Conservation (phyloP, 176 grass and related monocot genomes). For the maize (Zea mays) region Zm-B73-REFERENCE-NAM-5.0 NC_050102.1:111337501-111338000, state of each 20-base stretch:
- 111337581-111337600: slow-evolving; percentile 3
- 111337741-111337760: slow-evolving; percentile 3
- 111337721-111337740: neutral
- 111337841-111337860: neutral
- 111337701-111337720: neutral
- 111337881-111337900: too few relatives aligned
- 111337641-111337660: neutral
- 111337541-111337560: neutral
- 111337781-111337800: slow-evolving; percentile 39
- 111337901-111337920: too few relatives aligned
- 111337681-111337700: neutral
- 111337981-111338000: too few relatives aligned
- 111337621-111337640: too few relatives aligned
- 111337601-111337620: neutral
- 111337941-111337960: too few relatives aligned
- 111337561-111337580: neutral
- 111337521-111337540: neutral
- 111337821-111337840: slow-evolving; percentile 29
- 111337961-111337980: too few relatives aligned
- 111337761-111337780: slow-evolving; percentile 27
- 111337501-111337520: slow-evolving; percentile 33
- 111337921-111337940: too few relatives aligned
- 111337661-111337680: neutral
- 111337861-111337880: neutral
- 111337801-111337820: slow-evolving; percentile 30